Evolutionary conservation across 2,329 filamentous ascomycete genomes (phyloP).

Genomic region (Thielaviopsis populi): DNA sequence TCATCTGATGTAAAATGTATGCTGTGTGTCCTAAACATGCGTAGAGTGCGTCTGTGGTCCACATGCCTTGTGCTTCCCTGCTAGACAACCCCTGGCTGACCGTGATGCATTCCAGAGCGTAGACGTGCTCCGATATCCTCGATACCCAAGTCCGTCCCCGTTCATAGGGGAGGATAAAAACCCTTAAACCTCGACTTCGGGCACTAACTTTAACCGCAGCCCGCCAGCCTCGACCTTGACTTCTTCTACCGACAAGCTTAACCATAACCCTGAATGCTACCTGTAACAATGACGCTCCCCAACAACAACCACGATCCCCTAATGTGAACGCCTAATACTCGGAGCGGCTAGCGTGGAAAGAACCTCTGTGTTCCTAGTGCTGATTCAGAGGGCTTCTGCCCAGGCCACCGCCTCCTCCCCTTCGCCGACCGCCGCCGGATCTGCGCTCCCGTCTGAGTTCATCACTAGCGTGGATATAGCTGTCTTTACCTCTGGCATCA

Average conservation of each 20-base stretch:
- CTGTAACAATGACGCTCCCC: constrained; percentile 11
- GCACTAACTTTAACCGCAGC: neutral
- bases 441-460: neutral
- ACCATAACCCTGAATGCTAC: constrained; percentile 8
- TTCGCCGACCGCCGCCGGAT: constrained; percentile 1
- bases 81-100: neutral
- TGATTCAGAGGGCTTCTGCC: constrained; percentile 7
- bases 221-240: neutral
- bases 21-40: neutral
- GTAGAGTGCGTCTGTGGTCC: constrained; percentile 8
- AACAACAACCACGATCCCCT: constrained; percentile 3
- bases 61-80: neutral
- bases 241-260: neutral
- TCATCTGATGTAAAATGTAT: neutral
- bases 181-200: neutral
- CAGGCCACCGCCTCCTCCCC: constrained; percentile 6
- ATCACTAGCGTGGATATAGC: neutral
- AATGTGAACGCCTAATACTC: constrained; percentile 10
- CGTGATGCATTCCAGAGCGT: neutral
- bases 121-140: neutral
- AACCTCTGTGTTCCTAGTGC: constrained; percentile 14
- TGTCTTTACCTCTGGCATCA: neutral
- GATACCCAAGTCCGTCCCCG: neutral
- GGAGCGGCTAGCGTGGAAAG: constrained; percentile 12
- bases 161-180: neutral